These are phyloP conservation scores for Exophiala alcalophila DNA, from an alignment of 2,329 filamentous ascomycete species.

Conservation along the genomic window DNA sequence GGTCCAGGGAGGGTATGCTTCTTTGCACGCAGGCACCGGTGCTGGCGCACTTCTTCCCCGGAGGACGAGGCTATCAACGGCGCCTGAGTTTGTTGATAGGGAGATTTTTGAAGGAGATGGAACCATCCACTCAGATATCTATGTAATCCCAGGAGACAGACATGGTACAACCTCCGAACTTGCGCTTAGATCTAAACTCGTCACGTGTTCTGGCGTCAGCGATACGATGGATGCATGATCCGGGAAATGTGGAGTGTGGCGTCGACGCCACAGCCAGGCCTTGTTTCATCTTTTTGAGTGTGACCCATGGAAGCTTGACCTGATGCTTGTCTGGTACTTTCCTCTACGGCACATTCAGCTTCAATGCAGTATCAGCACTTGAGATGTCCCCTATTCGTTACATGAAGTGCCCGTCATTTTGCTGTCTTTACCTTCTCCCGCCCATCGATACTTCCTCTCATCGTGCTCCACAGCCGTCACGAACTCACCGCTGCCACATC, in stretches of 20 bases:
- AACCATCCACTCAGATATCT: conserved; percentile 11
- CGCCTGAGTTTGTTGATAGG: conserved; percentile 25
- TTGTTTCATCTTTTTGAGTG: no score
- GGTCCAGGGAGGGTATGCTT: conserved; percentile 16
- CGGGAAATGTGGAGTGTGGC: conserved; percentile 1
- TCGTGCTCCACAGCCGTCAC: no score
- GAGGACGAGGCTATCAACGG: conserved; percentile 7
- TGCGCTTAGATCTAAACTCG: no score
- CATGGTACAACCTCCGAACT: no score
- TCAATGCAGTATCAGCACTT: not conserved
- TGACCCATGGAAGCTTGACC: conserved; percentile 3
- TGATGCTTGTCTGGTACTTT: not conserved
- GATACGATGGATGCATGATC: not conserved
- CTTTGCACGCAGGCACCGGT: conserved; percentile 17
- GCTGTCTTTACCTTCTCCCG: no score
- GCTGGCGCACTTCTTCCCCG: conserved; percentile 15
- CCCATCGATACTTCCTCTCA: no score
- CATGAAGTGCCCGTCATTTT: no score
- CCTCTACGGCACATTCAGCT: no score
- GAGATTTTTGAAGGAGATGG: not conserved
- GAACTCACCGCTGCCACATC: no score
- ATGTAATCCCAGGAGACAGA: no score
- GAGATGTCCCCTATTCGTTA: no score
- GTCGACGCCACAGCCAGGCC: conserved; percentile 10
- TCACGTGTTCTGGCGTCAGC: not conserved